Conservation (phyloP, 2,329 filamentous ascomycete genomes). For the Zopfia rhizophila region DNA sequence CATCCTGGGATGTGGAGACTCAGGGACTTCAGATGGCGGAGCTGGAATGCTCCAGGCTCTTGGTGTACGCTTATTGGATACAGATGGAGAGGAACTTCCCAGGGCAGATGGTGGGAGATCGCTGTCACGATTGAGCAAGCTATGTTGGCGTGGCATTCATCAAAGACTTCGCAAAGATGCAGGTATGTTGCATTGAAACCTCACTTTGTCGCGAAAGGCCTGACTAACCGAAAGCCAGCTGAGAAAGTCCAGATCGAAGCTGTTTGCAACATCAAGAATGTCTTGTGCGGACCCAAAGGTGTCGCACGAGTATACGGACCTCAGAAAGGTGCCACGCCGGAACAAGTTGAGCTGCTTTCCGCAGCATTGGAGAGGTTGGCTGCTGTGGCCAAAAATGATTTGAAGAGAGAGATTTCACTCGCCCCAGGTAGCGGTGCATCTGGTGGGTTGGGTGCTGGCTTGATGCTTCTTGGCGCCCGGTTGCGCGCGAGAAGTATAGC, state of each 20-base stretch:
- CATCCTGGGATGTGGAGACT: slow-evolving; percentile 65
- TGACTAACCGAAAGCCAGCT: slow-evolving; percentile 21
- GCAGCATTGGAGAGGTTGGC: slow-evolving; percentile 57
- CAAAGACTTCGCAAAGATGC: slow-evolving; percentile 42
- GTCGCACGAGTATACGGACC: slow-evolving; percentile 63
- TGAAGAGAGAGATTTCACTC: slow-evolving; percentile 51
- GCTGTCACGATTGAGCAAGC: slow-evolving; percentile 49
- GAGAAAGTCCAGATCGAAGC: slow-evolving; percentile 57
- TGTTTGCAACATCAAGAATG: slow-evolving; percentile 63
- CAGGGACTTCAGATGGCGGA: slow-evolving; percentile 65
- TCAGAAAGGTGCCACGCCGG: slow-evolving; percentile 61
- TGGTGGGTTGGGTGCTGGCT: slow-evolving; percentile 63
- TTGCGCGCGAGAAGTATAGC: slow-evolving; percentile 62
- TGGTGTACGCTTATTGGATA: slow-evolving; percentile 57
- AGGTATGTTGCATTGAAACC: slow-evolving; percentile 22
- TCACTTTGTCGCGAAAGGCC: too few relatives aligned
- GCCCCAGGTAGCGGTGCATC: slow-evolving; percentile 63
- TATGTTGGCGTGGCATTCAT: slow-evolving; percentile 56
- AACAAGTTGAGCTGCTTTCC: slow-evolving; percentile 57
- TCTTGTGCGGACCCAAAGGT: slow-evolving; percentile 61
- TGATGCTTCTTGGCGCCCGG: slow-evolving; percentile 59
- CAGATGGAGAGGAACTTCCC: slow-evolving; percentile 50
- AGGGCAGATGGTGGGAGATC: slow-evolving; percentile 55
- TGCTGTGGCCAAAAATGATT: slow-evolving; percentile 43
- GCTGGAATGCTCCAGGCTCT: slow-evolving; percentile 66